phyloP scores from a whole-genome alignment of 2,329 filamentous ascomycete species.

The Clarireedia sp. region DNA sequence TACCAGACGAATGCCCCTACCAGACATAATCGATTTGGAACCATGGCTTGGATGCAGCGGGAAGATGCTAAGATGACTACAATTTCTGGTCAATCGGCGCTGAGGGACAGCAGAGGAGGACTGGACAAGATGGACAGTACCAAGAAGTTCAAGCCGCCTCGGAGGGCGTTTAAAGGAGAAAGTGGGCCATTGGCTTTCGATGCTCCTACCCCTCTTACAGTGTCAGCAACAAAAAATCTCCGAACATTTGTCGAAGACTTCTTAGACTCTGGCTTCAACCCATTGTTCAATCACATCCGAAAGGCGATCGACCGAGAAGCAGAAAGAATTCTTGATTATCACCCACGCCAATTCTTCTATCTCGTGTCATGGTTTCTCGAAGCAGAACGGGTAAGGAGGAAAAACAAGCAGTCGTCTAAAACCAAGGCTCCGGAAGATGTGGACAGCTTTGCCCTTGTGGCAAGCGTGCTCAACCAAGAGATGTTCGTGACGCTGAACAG shows the following conservation, averaged over 20 bases:
- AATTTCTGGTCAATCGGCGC: constrained; percentile 78
- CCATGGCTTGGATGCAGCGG: constrained; percentile 93
- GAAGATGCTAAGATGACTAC: constrained; percentile 78
- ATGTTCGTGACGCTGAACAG: constrained; percentile 86
- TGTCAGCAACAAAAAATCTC: constrained; percentile 67
- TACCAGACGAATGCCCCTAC: constrained; percentile 74
- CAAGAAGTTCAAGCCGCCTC: constrained; percentile 85
- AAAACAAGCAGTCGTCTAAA: constrained; percentile 46
- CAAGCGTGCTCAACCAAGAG: constrained; percentile 85
- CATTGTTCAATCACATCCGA: constrained; percentile 74
- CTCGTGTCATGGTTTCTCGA: constrained; percentile 87
- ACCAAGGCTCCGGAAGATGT: constrained; percentile 42
- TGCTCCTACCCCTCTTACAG: constrained; percentile 59
- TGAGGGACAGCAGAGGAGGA: constrained; percentile 63
- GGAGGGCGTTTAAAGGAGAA: constrained; percentile 51
- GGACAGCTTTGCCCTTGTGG: constrained; percentile 78
- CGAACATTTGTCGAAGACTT: constrained; percentile 85
- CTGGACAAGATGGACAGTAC: constrained; percentile 83
- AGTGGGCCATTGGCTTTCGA: constrained; percentile 69
- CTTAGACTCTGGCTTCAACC: constrained; percentile 91
- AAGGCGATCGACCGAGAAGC: constrained; percentile 87
- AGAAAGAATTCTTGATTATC: constrained; percentile 68
- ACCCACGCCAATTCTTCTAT: constrained; percentile 84
- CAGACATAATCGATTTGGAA: constrained; percentile 88
- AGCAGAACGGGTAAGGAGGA: constrained; percentile 69